These are phyloP conservation scores for Grifola frondosa DNA, from an alignment of 1,284 basidiomycete species.

Conservation along the genomic window DNA sequence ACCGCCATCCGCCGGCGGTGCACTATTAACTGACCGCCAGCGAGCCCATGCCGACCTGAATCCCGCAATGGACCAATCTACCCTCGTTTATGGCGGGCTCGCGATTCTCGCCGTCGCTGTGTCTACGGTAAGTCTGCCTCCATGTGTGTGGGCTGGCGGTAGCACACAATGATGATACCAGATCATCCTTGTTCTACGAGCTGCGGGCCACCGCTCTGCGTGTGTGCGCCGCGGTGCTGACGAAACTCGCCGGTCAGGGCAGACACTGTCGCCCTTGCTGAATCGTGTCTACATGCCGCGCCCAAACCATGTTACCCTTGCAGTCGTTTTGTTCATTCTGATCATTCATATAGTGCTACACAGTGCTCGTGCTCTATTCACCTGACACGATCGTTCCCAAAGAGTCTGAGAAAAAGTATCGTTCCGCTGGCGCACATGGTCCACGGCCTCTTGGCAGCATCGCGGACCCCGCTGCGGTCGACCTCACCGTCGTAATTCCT, in stretches of 20 bases:
- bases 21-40: no score
- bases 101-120: conserved; percentile 24
- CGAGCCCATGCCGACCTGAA: conserved; percentile 19
- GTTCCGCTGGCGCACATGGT: conserved; percentile 48
- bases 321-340: conserved; percentile 22
- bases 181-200: conserved; percentile 93
- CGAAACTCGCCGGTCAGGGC: conserved; percentile 56
- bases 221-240: conserved; percentile 61
- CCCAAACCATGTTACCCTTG: conserved; percentile 6
- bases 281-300: conserved; percentile 27
- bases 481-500: conserved; percentile 82
- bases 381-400: conserved; percentile 63
- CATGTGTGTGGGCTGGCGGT: not conserved
- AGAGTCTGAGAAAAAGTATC: conserved; percentile 66
- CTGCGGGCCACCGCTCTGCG: conserved; percentile 45
- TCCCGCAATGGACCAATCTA: conserved; percentile 22
- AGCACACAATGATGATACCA: conserved; percentile 55
- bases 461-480: conserved; percentile 51
- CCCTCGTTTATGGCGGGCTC: conserved; percentile 22
- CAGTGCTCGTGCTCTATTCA: conserved; percentile 64
- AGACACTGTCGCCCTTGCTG: conserved; percentile 33
- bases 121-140: conserved; percentile 24
- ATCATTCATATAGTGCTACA: conserved; percentile 44
- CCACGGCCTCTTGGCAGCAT: conserved; percentile 56
- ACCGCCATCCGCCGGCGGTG: no score